Base-by-base conservation (phyloP, 108 stramenopile species). In the Tribonema minus region DNA sequence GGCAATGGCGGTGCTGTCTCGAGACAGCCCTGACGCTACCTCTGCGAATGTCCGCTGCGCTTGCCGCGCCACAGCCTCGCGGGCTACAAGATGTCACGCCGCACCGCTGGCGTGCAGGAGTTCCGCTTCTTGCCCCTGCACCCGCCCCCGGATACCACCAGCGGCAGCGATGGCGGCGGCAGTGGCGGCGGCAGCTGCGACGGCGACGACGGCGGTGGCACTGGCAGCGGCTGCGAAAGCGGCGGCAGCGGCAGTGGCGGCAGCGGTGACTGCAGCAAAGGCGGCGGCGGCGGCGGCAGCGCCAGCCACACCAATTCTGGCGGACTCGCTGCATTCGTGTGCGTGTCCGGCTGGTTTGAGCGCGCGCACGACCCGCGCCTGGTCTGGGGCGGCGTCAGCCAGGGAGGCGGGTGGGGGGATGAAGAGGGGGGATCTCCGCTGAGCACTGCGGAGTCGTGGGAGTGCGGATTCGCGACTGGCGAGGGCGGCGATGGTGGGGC, bases 111-210 rank as follows among this genome's bases (percentile, higher is more conserved):
- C 33, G 59, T 77, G 36, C 71, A 72, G 67, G 76, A 77, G 38
- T 77, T 77, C 31, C 76, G 68, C 67, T 77, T 77, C 76, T 58
- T 77, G 27, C 76, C 76, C 37, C 76, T 77, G 31, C 76, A 77
- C 27, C 61, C 76, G 54, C 68, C 76, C 6, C 66, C 60, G 20
- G 63, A 54, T 26, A 30, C 71, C 4, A 59, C 71, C 29, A 61
- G n/a, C n/a, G n/a, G n/a, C n/a, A n/a, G n/a, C n/a, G n/a, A n/a
- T n/a, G n/a, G n/a, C n/a, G n/a, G n/a, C 61, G 37, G 61, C 65
- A 30, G 63, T 66, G 65, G 62, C 63, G 36, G 74, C 58, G 58
- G 64, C 38, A n/a, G n/a, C n/a, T n/a, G n/a, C n/a, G n/a, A n/a
- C n/a, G n/a, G n/a, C n/a, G n/a, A n/a, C n/a, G n/a, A n/a, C n/a